Conservation (phyloP, 345 rosid genomes). For the Moricandia moricandioides region DNA sequence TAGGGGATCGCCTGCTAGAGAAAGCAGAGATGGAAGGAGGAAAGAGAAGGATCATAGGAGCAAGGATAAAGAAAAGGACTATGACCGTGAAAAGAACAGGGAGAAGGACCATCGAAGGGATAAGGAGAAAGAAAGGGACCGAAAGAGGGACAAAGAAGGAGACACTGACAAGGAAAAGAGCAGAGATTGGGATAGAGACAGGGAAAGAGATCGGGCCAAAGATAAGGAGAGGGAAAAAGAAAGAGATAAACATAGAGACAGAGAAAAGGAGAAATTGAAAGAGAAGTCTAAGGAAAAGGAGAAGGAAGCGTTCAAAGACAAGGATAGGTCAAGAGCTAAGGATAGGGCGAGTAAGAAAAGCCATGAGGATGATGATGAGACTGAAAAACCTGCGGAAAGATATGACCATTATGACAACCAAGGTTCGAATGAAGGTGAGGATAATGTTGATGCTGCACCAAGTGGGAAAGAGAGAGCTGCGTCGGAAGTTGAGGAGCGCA, state of each 20-base stretch:
- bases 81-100: conserved; percentile 47
- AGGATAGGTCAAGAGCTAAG: conserved; percentile 46
- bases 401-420: conserved; percentile 42
- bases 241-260: conserved; percentile 44
- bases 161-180: conserved; percentile 44
- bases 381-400: conserved; percentile 39
- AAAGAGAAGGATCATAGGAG: conserved; percentile 50
- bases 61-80: conserved; percentile 42
- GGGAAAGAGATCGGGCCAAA: conserved; percentile 43
- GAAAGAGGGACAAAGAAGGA: conserved; percentile 42
- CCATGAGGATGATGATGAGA: conserved; percentile 51
- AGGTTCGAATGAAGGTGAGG: conserved; percentile 40
- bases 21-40: conserved; percentile 44
- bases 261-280: conserved; percentile 35
- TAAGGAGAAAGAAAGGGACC: conserved; percentile 42
- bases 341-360: conserved; percentile 50
- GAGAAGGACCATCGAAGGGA: conserved; percentile 49
- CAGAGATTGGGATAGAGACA: conserved; percentile 39
- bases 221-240: conserved; percentile 44
- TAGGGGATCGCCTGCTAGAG: conserved; percentile 33
- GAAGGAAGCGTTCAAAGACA: conserved; percentile 43
- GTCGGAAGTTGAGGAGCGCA: conserved; percentile 55
- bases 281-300: conserved; percentile 29
- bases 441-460: conserved; percentile 37
- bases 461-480: conserved; percentile 41